These are phyloP conservation scores for Blastobotrys mokoenaii DNA, from an alignment of 805 yeast genomes.

Conservation along the genomic window DNA sequence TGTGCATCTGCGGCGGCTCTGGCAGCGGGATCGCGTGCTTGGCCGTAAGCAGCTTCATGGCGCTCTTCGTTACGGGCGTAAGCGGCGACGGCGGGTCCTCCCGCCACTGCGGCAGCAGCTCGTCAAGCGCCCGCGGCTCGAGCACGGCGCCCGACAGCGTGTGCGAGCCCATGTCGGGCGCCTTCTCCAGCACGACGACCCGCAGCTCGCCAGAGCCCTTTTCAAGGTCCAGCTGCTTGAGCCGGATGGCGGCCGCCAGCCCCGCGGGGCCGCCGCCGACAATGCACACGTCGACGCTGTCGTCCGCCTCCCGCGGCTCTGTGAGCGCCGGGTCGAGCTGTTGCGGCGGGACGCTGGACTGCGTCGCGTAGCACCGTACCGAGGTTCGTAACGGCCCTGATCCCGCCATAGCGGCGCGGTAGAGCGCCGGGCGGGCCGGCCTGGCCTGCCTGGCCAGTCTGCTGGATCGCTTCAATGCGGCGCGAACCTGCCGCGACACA, in stretches of 20 bases:
- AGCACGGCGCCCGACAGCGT: conserved; percentile 89
- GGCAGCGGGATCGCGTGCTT: conserved; percentile 65
- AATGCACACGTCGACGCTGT: conserved; percentile 78
- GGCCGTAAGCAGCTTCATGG: conserved; percentile 60
- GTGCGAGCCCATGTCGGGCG: conserved; percentile 88
- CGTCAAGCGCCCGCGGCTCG: conserved; percentile 82
- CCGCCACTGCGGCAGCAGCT: conserved; percentile 62
- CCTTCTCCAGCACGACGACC: conserved; percentile 86
- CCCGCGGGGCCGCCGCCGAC: conserved; percentile 99
- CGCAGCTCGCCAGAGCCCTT: conserved; percentile 60
- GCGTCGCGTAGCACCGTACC: no score
- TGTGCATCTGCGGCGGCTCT: conserved; percentile 86
- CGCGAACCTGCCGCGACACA: no score
- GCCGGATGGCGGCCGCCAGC: conserved; percentile 80
- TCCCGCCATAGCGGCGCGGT: no score
- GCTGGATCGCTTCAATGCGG: no score
- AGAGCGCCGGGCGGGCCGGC: no score
- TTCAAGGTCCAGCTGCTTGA: conserved; percentile 75
- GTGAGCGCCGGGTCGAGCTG: not conserved
- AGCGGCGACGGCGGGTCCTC: conserved; percentile 35
- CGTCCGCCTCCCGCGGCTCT: conserved; percentile 71
- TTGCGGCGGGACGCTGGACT: no score
- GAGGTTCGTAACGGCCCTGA: no score
- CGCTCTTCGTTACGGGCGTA: conserved; percentile 68
- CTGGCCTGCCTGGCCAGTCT: no score